Percentiles rank a stretch among this genome's conserved stretches.
Conservation (phyloP, 2,329 filamentous ascomycete species). For the Conoideocrella luteorostrata region DNA sequence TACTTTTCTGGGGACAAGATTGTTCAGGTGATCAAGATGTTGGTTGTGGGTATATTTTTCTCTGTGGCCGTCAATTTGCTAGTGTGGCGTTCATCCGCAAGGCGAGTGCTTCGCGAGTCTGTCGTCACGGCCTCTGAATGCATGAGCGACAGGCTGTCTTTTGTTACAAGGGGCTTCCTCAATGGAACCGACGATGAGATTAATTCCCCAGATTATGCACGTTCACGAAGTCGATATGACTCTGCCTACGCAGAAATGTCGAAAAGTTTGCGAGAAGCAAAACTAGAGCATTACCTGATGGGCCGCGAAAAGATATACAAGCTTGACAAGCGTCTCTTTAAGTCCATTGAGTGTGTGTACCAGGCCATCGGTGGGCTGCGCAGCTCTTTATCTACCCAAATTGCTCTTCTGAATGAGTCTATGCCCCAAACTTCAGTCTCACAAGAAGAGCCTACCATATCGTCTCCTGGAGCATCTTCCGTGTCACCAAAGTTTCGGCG, state of each 20-base stretch:
- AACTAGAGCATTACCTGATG: constrained; percentile 78
- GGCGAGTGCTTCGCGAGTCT: constrained; percentile 64
- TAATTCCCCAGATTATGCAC: constrained; percentile 56
- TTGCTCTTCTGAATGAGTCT: constrained; percentile 72
- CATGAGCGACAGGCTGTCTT: constrained; percentile 72
- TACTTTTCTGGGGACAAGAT: constrained; percentile 79
- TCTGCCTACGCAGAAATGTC: constrained; percentile 63
- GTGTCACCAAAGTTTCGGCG: constrained; percentile 21
- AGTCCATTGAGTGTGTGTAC: constrained; percentile 76
- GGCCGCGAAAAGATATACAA: constrained; percentile 74
- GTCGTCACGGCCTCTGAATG: constrained; percentile 67
- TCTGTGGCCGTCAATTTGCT: constrained; percentile 70
- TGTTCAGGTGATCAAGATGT: constrained; percentile 73
- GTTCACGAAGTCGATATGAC: constrained; percentile 57
- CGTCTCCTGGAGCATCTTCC: constrained; percentile 14
- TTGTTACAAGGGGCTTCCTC: constrained; percentile 77
- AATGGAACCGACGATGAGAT: constrained; percentile 77
- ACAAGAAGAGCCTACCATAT: not conserved
- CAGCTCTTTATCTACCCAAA: constrained; percentile 85
- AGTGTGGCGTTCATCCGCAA: constrained; percentile 72
- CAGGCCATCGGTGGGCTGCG: constrained; percentile 86
- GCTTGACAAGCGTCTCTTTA: constrained; percentile 72
- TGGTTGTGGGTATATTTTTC: constrained; percentile 68
- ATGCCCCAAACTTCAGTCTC: constrained; percentile 18
- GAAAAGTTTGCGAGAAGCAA: constrained; percentile 76